Conservation (phyloP, 108 stramenopile species). For the Aureococcus anophagefferens region DNA sequence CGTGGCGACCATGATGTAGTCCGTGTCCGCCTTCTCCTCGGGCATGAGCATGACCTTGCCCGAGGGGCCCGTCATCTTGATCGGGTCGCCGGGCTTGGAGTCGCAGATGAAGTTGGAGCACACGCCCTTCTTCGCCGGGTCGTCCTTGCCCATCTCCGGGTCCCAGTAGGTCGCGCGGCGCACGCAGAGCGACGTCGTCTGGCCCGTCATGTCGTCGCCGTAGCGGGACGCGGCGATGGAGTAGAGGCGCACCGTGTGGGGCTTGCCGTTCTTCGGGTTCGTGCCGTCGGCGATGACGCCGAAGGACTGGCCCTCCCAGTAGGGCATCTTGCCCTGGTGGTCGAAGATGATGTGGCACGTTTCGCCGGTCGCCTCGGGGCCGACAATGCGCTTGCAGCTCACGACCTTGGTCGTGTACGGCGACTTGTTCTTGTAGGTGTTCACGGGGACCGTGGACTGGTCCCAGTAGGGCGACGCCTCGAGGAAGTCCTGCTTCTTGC, state of each 20-base stretch:
- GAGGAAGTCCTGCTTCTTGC: slow-evolving; percentile 81
- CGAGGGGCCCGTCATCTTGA: slow-evolving; percentile 82
- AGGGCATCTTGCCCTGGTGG: slow-evolving; percentile 92
- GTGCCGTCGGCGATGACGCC: slow-evolving; percentile 87
- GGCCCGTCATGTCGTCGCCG: slow-evolving; percentile 94
- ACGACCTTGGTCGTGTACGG: slow-evolving; percentile 91
- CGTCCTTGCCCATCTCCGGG: slow-evolving; percentile 84
- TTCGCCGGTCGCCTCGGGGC: slow-evolving; percentile 87
- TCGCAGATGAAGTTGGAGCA: slow-evolving; percentile 98
- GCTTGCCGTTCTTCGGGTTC: slow-evolving; percentile 87
- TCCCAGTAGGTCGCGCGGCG: slow-evolving; percentile 90
- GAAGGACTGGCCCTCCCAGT: slow-evolving; percentile 97
- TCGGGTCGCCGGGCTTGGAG: slow-evolving; percentile 72
- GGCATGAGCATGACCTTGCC: slow-evolving; percentile 98
- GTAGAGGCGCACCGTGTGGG: slow-evolving; percentile 86
- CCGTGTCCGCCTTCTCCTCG: slow-evolving; percentile 79
- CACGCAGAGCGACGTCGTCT: slow-evolving; percentile 87
- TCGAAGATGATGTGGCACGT: slow-evolving; percentile 98
- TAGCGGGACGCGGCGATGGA: slow-evolving; percentile 95
- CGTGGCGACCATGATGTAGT: slow-evolving; percentile 96
- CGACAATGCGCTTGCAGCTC: slow-evolving; percentile 91
- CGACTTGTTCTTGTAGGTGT: slow-evolving; percentile 92
- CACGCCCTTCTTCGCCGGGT: slow-evolving; percentile 94
- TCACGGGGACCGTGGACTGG: slow-evolving; percentile 75
- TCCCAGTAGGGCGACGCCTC: slow-evolving; percentile 89